phyloP scores from a whole-genome alignment of 164 flowering plant species.

The Umbellularia californica region DNA sequence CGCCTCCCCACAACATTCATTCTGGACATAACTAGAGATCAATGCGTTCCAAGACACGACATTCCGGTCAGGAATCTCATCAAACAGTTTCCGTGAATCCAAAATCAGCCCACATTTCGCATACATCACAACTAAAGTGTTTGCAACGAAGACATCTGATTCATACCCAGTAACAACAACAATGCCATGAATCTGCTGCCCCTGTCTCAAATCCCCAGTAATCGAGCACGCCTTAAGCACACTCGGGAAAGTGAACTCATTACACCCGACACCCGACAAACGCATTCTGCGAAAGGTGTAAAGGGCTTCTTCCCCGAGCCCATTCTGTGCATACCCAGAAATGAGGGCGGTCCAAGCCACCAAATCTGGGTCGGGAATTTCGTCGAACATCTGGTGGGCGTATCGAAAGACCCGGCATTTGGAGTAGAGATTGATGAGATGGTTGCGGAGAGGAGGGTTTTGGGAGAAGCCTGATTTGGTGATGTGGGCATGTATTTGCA shows the following conservation, averaged over 20 bases:
- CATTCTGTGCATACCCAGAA: constrained; percentile 69
- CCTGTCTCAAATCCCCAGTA: constrained; percentile 36
- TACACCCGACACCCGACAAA: constrained; percentile 42
- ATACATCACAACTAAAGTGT: constrained; percentile 71
- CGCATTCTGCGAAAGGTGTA: constrained; percentile 46
- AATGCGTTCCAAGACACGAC: constrained; percentile 79
- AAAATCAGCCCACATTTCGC: constrained; percentile 57
- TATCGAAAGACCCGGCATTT: constrained; percentile 37
- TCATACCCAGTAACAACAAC: constrained; percentile 56
- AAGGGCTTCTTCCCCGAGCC: constrained; percentile 45
- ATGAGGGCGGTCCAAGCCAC: constrained; percentile 73
- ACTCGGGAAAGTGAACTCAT: constrained; percentile 61
- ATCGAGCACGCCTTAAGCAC: constrained; percentile 68
- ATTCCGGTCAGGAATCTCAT: constrained; percentile 43
- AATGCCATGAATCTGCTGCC: constrained; percentile 64
- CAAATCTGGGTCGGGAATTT: constrained; percentile 56
- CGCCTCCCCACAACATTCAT: constrained; percentile 44
- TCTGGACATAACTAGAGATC: constrained; percentile 58
- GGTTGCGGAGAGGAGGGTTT: constrained; percentile 32
- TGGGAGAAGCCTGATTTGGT: constrained; percentile 33
- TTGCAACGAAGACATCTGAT: constrained; percentile 58
- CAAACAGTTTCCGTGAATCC: constrained; percentile 58
- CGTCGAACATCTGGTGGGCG: constrained; percentile 60
- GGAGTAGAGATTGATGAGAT: constrained; percentile 52
- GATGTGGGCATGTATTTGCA: constrained; percentile 56